Base-by-base conservation (phyloP, 805 yeast genomes). In the Cyberlindnera mississippiensis region DNA sequence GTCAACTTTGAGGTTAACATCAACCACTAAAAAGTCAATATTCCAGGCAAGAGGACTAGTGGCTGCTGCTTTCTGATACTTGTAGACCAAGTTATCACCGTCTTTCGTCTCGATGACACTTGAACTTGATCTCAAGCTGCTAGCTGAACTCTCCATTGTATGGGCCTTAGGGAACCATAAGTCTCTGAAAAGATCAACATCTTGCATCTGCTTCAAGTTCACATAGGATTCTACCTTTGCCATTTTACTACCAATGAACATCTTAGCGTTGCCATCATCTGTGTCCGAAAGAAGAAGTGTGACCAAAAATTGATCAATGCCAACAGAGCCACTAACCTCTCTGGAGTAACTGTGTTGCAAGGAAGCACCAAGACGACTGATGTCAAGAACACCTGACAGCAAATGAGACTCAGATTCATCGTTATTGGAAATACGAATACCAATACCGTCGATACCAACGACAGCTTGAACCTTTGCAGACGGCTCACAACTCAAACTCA, bases 341-440 rank as follows among this genome's bases (percentile, higher is more conserved):
- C 96, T 76, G 0, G 98, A 91, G 57, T 87, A 93, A 13, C 86
- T 80, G 61, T 93, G 99, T 55, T 88, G 96, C 28, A 93, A 65
- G 0, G 90, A 80, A 0, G 91, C 85, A 16, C 75, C 69, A 4
- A 88, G 61, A 2, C 76, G 70, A n/a, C 71, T 69, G 14, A 88
- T 48, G 13, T 72, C 68, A 3, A 80, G 57, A 0, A 78, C 58
- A 4, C 75, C 59, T 2, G 74, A 61, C 10, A 79, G 44, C 3
- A 72, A 67, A 22, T 68, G 67, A 4, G 69, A 49, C 11, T 61
- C 52, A 36, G 66, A 64, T n/a, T 59, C 54, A 8, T 67, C 68
- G 34, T 76, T 73, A 1, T 86, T 68, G 32, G 75, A 74, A 8
- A 83, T 49, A 37, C 77, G 76, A 28, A 87, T 50, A 17, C 71